These are phyloP conservation scores for Wilcoxina mikolae DNA, from an alignment of 495 filamentous ascomycete species.

Conservation along the genomic window DNA sequence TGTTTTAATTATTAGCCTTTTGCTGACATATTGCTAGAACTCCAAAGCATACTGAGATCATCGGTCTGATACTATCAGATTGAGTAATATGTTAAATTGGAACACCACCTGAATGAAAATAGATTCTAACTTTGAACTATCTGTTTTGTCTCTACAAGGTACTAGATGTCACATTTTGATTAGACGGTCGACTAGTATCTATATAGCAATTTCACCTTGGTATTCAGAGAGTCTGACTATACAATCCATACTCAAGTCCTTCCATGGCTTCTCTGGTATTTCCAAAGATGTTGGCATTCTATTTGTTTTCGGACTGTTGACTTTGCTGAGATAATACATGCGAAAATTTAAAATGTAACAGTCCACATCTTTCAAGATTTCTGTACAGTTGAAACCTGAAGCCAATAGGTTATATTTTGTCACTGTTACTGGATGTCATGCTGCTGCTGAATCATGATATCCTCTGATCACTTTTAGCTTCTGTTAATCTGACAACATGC, in stretches of 20 bases:
- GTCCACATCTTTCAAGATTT: not conserved
- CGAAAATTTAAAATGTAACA: conserved; percentile 1
- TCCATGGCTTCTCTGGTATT: conserved; percentile 14
- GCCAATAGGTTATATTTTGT: not conserved
- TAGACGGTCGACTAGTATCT: conserved; percentile 20
- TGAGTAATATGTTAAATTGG: conserved; percentile 4
- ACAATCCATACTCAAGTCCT: conserved; percentile 26
- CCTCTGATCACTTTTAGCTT: not conserved
- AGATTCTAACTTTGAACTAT: not conserved
- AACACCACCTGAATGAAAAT: conserved; percentile 1
- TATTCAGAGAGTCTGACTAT: conserved; percentile 12
- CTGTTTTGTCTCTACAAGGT: not conserved
- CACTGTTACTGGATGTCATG: not conserved
- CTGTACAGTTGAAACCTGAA: not conserved
- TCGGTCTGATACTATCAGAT: conserved; percentile 8
- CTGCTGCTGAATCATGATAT: not conserved
- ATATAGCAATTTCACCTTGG: conserved; percentile 14
- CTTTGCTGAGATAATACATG: conserved; percentile 7
- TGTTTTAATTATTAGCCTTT: not conserved
- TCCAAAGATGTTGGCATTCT: conserved; percentile 19
- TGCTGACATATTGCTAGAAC: conserved; percentile 8
- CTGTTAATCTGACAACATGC: not conserved
- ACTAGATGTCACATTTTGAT: conserved; percentile 19
- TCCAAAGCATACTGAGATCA: conserved; percentile 1
- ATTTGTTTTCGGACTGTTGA: not conserved